Conservation (phyloP, 164 flowering plant genomes). For the Macadamia integrifolia region DNA sequence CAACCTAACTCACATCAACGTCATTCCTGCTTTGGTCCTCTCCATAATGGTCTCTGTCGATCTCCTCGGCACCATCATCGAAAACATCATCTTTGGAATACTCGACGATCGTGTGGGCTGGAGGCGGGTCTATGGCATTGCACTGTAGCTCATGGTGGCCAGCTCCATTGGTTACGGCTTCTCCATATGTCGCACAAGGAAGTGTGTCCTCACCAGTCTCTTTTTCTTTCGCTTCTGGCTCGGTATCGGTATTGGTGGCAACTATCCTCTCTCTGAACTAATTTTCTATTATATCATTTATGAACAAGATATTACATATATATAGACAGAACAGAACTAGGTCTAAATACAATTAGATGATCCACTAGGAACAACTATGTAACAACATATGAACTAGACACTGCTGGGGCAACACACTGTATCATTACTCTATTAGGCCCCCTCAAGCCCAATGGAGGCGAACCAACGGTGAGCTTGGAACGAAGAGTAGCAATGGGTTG, state of each 20-base stretch:
- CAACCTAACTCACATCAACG: no score
- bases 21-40: slow-evolving; percentile 15
- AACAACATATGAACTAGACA: no score
- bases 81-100: slow-evolving; percentile 32
- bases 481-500: no score
- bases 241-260: slow-evolving; percentile 28
- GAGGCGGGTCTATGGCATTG: slow-evolving; percentile 40
- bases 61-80: slow-evolving; percentile 39
- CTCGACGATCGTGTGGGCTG: slow-evolving; percentile 49
- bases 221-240: slow-evolving; percentile 27
- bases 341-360: no score
- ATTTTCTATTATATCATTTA: no score
- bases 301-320: no score
- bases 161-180: slow-evolving; percentile 52
- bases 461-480: no score
- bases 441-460: no score
- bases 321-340: no score
- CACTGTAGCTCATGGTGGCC: slow-evolving; percentile 41
- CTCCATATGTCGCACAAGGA: slow-evolving; percentile 32
- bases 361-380: no score
- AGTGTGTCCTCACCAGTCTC: slow-evolving; percentile 27
- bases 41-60: slow-evolving; percentile 28
- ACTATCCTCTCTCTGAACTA: slow-evolving; percentile 25
- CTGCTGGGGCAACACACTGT: no score
- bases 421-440: no score